These are phyloP conservation scores for Biscogniauxia mediterranea DNA, from an alignment of 2,329 filamentous ascomycete species.

Conservation along the genomic window DNA sequence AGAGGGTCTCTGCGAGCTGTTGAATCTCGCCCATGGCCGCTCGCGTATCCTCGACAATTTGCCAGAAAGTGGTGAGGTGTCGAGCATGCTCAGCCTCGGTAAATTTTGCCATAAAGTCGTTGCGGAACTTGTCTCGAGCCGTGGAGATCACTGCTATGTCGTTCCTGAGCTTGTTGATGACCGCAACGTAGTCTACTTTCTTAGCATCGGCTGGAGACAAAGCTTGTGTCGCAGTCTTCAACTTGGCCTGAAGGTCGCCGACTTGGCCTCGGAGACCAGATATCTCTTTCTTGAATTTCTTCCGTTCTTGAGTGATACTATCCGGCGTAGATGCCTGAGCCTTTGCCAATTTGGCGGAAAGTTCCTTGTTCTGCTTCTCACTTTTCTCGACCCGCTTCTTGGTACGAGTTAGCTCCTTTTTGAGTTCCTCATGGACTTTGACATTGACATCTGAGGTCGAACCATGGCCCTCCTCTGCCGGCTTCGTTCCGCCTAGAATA, in stretches of 20 bases:
- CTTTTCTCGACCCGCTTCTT: background rate
- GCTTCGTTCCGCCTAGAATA: no score
- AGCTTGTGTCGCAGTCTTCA: background rate
- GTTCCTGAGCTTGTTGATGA: background rate
- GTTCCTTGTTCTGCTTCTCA: background rate
- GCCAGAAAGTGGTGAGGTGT: constrained; percentile 7
- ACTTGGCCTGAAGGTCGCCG: background rate
- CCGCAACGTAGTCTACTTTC: background rate
- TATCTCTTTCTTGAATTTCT: background rate
- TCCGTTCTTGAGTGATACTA: background rate
- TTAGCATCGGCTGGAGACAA: background rate
- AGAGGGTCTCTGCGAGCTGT: constrained; percentile 2
- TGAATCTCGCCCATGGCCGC: background rate
- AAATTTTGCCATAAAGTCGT: background rate
- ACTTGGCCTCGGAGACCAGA: background rate
- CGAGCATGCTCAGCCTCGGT: background rate
- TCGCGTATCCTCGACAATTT: background rate
- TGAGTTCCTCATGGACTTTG: constrained; percentile 1
- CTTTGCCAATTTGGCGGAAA: background rate
- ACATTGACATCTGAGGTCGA: background rate
- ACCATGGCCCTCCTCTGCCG: background rate
- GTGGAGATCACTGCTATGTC: background rate
- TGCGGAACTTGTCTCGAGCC: background rate
- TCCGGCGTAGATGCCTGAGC: background rate
- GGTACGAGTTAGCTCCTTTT: background rate